These are phyloP conservation scores for Torrubiella hemipterigena DNA, from an alignment of 2,329 filamentous ascomycete genomes.

Conservation along the genomic window DNA sequence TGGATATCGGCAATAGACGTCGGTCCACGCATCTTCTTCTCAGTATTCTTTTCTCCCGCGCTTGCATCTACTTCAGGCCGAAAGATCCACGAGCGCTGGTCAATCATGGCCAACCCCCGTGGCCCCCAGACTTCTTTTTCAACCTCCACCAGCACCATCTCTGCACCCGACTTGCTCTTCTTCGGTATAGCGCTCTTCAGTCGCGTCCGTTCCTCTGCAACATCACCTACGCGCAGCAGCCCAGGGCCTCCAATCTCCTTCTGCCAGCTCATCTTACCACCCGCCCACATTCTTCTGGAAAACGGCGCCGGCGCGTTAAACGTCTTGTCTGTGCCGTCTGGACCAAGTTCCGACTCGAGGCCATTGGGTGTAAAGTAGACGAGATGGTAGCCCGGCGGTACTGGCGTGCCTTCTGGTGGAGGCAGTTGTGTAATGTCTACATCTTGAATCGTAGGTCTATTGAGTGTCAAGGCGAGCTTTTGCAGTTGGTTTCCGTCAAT, in stretches of 20 bases:
- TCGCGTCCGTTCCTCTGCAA: slow-evolving; percentile 42
- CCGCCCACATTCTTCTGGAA: slow-evolving; percentile 56
- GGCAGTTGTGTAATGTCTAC: slow-evolving; percentile 23
- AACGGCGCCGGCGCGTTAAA: slow-evolving; percentile 50
- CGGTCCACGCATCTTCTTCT: slow-evolving; percentile 4
- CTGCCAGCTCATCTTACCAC: slow-evolving; percentile 45
- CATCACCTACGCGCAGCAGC: slow-evolving; percentile 38
- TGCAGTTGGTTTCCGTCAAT: slow-evolving; percentile 53
- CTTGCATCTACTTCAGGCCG: slow-evolving; percentile 19
- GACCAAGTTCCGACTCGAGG: slow-evolving; percentile 39
- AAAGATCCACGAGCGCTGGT: slow-evolving; percentile 41
- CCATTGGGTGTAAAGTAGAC: slow-evolving; percentile 50
- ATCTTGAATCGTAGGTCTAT: slow-evolving; percentile 29
- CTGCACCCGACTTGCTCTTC: slow-evolving; percentile 38
- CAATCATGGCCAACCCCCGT: slow-evolving; percentile 37
- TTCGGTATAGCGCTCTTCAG: slow-evolving; percentile 43
- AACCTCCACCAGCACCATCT: slow-evolving; percentile 54
- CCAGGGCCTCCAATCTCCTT: slow-evolving; percentile 2
- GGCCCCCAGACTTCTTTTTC: slow-evolving; percentile 46
- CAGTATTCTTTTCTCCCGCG: slow-evolving; percentile 6
- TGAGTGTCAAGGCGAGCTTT: slow-evolving; percentile 46
- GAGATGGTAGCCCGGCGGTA: slow-evolving; percentile 50
- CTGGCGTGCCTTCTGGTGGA: slow-evolving; percentile 29
- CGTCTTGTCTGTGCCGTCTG: slow-evolving; percentile 47
- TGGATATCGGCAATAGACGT: slow-evolving; percentile 9